Conservation (phyloP, 768 basidiomycete genomes). For the Mycena sanguinolenta region DNA sequence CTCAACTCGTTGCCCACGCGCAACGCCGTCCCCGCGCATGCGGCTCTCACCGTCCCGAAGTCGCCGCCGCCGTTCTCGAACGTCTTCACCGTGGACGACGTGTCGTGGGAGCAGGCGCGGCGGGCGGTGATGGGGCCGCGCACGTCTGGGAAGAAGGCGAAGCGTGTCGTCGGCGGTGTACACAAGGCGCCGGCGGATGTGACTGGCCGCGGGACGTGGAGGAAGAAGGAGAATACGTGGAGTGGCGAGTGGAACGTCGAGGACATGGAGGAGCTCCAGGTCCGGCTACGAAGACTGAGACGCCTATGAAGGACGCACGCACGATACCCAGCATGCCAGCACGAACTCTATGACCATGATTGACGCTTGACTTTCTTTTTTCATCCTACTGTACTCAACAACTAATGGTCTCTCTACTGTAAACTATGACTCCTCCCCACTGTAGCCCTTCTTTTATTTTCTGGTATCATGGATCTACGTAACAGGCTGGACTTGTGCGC, state of each 20-base stretch:
- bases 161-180: conserved; percentile 24
- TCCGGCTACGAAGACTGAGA: conserved; percentile 24
- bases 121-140: conserved; percentile 16
- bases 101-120: conserved; percentile 33
- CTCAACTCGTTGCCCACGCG: conserved; percentile 20
- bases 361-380: conserved; percentile 2
- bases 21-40: background rate
- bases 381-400: conserved; percentile 9
- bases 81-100: conserved; percentile 29
- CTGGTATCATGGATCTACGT: background rate
- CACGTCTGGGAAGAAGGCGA: background rate
- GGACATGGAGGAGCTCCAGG: conserved; percentile 43
- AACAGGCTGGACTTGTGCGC: conserved; percentile 23
- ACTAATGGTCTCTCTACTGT: conserved; percentile 13
- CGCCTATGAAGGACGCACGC: conserved; percentile 8
- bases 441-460: conserved; percentile 27
- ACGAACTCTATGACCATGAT: background rate
- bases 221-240: conserved; percentile 46
- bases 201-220: conserved; percentile 35
- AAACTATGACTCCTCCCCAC: conserved; percentile 13
- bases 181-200: conserved; percentile 19
- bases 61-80: conserved; percentile 36
- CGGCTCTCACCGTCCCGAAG: background rate
- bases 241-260: conserved; percentile 51
- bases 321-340: conserved; percentile 3